Evolutionary conservation across 305 asterid species (phyloP).

Genomic region (Fraxinus ornus): DNA sequence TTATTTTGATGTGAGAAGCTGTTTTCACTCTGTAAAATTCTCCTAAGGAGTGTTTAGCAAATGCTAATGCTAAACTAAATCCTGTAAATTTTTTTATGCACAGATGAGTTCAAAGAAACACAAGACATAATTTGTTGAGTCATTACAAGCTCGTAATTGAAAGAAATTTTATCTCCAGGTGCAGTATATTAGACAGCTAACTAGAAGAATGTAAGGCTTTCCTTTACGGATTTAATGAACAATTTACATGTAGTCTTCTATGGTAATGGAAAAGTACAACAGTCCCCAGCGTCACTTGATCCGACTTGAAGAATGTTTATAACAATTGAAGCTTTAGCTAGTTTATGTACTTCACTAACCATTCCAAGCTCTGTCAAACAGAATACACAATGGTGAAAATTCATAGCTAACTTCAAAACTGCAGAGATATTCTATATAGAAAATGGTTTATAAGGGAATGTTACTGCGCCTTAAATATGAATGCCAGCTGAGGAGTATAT

Average conservation of each 20-base stretch:
- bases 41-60: not conserved
- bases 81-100: not conserved
- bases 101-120: not conserved
- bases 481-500: not conserved
- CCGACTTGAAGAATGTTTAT: slow-evolving; percentile 24
- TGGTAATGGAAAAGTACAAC: slow-evolving; percentile 25
- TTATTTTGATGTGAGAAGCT: not conserved
- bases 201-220: slow-evolving; percentile 21
- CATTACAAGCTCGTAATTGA: slow-evolving; percentile 9
- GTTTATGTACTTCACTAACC: slow-evolving; percentile 74
- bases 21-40: not conserved
- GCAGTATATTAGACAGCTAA: slow-evolving; percentile 9
- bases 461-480: not conserved
- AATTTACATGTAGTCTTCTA: slow-evolving; percentile 15
- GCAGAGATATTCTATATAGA: not conserved
- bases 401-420: slow-evolving; percentile 6
- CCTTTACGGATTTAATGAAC: slow-evolving; percentile 20
- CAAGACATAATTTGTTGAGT: not conserved
- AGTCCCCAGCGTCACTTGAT: slow-evolving; percentile 26
- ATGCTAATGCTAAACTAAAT: not conserved
- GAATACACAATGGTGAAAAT: slow-evolving; percentile 23
- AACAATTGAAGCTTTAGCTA: slow-evolving; percentile 13
- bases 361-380: slow-evolving; percentile 76
- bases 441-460: not conserved
- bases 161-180: not conserved